Base-by-base conservation (phyloP, 2,329 filamentous ascomycete genomes). In the Colletotrichum horii region DNA sequence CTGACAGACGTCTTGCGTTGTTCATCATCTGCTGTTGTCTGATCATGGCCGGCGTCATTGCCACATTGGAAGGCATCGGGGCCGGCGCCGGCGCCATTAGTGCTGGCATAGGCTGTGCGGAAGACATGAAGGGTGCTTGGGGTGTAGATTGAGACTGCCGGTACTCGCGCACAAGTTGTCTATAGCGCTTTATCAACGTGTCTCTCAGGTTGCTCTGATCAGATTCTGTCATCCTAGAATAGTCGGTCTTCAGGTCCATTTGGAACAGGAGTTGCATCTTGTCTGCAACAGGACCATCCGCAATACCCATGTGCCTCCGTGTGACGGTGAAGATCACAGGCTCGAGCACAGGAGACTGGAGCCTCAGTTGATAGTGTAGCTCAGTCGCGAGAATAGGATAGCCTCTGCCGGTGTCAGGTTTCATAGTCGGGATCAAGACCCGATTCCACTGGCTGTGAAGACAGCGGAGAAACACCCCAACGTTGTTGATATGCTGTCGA, bases 321-420 rank as follows among this genome's bases (percentile, higher is more conserved):
- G 86, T 85, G 6, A 88, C 85, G 30, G 86, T 87, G 78, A 92
- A 93, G 4, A 91, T 82, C 32, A 91, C 88, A 2, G 81, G 82
- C 78, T 92, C 89, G 8, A 94, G 82, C 2, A 88, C 84, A 0
- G 83, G 80, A 0, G 92, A 93, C 9, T 80, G 80, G 15, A 93
- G 80, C 8, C 81, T 80, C 43, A 93, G 84, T 15, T 82, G 78
- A n/a, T 81, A 80, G 6, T 86, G 80, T 32, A 94, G 82, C 78
- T 94, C 92, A 69, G 87, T 85, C 38, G 90, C 86, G n/a, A 92
- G 82, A 7, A 91, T 89, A 5, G 92, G 92, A 78, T 87, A 90
- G 3, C 82, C 81, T 55, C 87, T 83, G 24, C 61, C 74, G 8
- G 28, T 38, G 12, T 36, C 56, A 65, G 74, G 43, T 30, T 76